Base-by-base conservation (phyloP, 2,329 filamentous ascomycete species). In the Botrytis hyacinthi region DNA sequence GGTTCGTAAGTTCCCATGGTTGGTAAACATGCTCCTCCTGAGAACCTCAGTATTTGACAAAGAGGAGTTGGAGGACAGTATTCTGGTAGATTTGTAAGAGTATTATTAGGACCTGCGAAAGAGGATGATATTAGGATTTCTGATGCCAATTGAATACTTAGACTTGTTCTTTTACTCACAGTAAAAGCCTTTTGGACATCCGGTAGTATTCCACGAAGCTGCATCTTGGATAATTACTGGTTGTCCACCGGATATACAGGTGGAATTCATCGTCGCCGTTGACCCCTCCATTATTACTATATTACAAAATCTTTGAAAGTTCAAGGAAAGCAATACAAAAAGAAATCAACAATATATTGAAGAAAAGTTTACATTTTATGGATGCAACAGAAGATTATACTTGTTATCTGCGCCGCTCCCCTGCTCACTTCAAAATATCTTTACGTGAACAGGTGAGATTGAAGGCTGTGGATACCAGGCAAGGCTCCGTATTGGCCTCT, bases 1-100 rank as follows among this genome's bases (percentile, higher is more conserved):
- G 87, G 87, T 75, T 89, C 87, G 70, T 86, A 85, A 51, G 20
- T 54, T 26, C 77, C 76, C 65, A 78, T 75, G 12, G 71, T 57
- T 20, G 76, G 71, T 42, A 37, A 42, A 44, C 76, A 77, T n/a
- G 54, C 65, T n/a, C 20, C 46, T 16, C 76, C 76, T 26, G 74
- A 72, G 42, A 78, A 65, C 65, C 78, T 61, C 16, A 48, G 37
- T 18, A 63, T 26, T 51, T 74, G 73, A 66, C 79, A 80, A 10
- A 54, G 44, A 29, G 74, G 72, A 26, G 63, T 54, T 26, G 79
- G 78, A 12, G 77, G 73, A 70, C 78, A 80, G 62, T 78, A 80
- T 73, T 76, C 65, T 44, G 78, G 79, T 18, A 75, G 76, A 68
- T n/a, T 35, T 59, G 71, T 48, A 16, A 40, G 37, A 32, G 59